Evolutionary conservation across 2,329 filamentous ascomycete genomes (phyloP), one percentile per base, ranked within the genome.

Genomic region (Fonsecaea pedrosoi): DNA sequence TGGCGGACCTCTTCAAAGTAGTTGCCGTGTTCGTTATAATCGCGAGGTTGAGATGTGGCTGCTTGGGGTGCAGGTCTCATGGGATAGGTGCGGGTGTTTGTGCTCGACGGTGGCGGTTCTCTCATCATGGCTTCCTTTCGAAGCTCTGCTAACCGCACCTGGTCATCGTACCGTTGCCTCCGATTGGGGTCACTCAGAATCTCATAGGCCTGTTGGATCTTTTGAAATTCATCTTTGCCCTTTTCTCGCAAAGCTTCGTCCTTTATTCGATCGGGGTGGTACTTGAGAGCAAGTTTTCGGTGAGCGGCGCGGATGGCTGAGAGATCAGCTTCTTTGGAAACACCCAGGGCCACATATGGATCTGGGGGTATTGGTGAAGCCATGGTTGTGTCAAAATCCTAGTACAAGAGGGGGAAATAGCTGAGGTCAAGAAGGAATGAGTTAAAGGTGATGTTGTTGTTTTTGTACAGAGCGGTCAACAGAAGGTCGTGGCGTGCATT

Each of bases 151-250:
- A 94, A 78, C 73, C 84, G 87, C 69, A 90, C 83, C 75, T 89
- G 86, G 60, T 92, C 88, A 79, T 98, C 92, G 78, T 97, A 97
- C 72, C 89, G 88, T 66, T 82, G 79, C 67, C 92, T 85, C 76
- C 89, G 87, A 6, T 82, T 83, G 34, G 94, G 90, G 76, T 97
- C 90, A 74, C 88, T 91, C 68, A 99, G 86, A 35, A 95, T 84
- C 79, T 98, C 95, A 79, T 97, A 99, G 59, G 95, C 94, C 74
- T 94, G 88, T 78, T 97, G 94, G 38, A 98, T 92, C 77, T 88
- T 89, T 79, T 97, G 93, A 75, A 98, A 99, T 79, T 96, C 90
- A 73, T 92, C 89, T 73, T 91, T 88, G 78, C 94, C 96, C 73
- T 87, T 82, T 66, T 88, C 87, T 79, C 95, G 96, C 74, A 91